Conservation (phyloP, 2,329 filamentous ascomycete genomes). For the Annulohypoxylon truncatum region DNA sequence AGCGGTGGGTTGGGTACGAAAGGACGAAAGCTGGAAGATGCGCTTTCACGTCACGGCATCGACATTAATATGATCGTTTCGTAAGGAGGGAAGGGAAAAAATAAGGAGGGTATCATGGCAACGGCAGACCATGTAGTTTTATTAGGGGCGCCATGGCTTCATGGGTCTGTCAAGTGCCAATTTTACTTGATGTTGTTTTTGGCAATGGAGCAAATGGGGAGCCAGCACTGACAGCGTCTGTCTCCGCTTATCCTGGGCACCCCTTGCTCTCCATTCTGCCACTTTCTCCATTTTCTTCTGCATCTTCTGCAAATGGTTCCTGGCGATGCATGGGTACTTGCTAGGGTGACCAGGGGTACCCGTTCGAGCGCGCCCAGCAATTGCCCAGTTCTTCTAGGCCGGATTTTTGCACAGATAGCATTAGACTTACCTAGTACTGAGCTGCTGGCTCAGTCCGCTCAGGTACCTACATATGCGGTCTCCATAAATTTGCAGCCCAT, state of each 20-base stretch:
- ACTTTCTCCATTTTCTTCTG: background rate
- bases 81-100: constrained; percentile 55
- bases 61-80: constrained; percentile 61
- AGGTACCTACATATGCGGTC: constrained; percentile 10
- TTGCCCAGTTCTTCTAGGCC: constrained; percentile 13
- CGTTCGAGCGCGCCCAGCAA: constrained; percentile 13
- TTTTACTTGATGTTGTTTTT: constrained; percentile 43
- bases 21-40: constrained; percentile 62
- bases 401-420: constrained; percentile 29
- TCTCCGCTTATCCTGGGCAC: constrained; percentile 33
- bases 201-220: constrained; percentile 32
- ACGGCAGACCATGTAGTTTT: constrained; percentile 55
- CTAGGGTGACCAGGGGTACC: constrained; percentile 20
- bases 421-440: background rate
- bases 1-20: constrained; percentile 71
- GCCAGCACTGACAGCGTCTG: constrained; percentile 25
- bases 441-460: background rate
- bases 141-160: constrained; percentile 53
- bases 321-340: constrained; percentile 34
- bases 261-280: constrained; percentile 19
- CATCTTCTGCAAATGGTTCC: constrained; percentile 30
- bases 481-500: background rate
- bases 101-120: constrained; percentile 52
- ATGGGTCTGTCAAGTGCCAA: constrained; percentile 44
- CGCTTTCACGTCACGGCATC: constrained; percentile 62